phyloP scores from a whole-genome alignment of 2,329 filamentous ascomycete species.

The Grosmannia clavigera region DNA sequence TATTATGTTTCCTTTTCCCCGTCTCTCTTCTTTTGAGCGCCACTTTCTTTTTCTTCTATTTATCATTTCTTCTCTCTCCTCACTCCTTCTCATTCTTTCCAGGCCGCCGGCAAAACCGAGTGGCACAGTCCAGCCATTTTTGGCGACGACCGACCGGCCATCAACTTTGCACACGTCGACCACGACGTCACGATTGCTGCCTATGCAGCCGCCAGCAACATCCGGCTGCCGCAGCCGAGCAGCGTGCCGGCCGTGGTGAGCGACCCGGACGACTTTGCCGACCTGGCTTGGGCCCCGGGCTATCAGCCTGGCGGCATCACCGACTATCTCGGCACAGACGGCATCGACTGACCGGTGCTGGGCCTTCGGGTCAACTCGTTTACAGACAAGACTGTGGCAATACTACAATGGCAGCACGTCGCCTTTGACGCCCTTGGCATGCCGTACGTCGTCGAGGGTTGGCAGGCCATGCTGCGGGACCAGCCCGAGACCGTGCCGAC shows the following conservation, averaged over 20 bases:
- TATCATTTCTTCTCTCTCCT: constrained; percentile 1
- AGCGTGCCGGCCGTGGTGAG: background rate
- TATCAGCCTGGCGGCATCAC: background rate
- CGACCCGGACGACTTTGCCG: background rate
- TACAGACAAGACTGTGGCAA: background rate
- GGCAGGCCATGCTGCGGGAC: background rate
- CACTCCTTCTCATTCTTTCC: background rate
- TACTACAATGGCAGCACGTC: background rate
- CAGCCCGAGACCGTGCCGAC: background rate
- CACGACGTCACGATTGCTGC: background rate
- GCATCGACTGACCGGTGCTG: background rate
- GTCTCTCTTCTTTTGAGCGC: background rate
- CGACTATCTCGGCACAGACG: background rate
- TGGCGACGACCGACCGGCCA: background rate
- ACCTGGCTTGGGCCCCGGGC: background rate
- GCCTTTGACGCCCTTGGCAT: background rate
- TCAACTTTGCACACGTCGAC: background rate
- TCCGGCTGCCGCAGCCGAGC: background rate
- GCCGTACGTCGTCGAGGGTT: background rate
- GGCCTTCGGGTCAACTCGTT: background rate
- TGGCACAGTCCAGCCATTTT: background rate
- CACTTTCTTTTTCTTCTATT: background rate
- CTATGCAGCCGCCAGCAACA: background rate
- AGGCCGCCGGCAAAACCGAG: background rate
- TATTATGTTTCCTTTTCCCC: background rate